Evolutionary conservation across 1,284 basidiomycete species (phyloP).

Genomic region (Irpex sp.): DNA sequence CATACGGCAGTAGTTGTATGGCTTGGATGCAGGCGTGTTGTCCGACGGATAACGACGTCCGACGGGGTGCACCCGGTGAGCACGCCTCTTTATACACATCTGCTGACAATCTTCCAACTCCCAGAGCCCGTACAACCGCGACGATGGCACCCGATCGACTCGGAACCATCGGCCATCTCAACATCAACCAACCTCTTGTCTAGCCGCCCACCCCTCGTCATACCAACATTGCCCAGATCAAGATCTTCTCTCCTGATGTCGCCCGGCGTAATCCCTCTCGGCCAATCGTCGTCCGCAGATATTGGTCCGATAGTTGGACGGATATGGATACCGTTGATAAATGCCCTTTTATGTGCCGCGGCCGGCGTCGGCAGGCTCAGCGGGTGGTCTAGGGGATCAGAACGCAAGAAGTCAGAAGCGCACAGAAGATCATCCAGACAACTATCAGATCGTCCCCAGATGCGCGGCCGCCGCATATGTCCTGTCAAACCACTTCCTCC

Average conservation of each 20-base stretch:
- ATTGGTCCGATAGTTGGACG: not conserved
- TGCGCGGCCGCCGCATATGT: too few species aligned
- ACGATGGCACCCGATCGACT: not conserved
- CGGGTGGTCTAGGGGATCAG: not conserved
- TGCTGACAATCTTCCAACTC: not conserved
- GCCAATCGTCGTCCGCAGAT: not conserved
- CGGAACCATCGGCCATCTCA: not conserved
- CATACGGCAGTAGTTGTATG: not conserved
- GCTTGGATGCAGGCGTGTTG: not conserved
- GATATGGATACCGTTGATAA: not conserved
- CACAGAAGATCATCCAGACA: too few species aligned
- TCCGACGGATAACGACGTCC: not conserved
- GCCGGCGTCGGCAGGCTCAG: not conserved
- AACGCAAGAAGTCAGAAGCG: not conserved
- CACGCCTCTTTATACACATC: not conserved
- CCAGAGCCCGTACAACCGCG: not conserved
- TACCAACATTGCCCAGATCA: not conserved
- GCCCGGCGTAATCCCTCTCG: not conserved
- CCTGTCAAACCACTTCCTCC: too few species aligned
- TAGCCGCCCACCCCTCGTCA: too few species aligned
- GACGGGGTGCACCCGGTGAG: not conserved
- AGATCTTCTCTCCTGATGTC: not conserved
- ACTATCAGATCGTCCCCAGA: too few species aligned
- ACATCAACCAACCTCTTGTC: not conserved
- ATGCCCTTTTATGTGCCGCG: not conserved